phyloP scores from a whole-genome alignment of 495 filamentous ascomycete species.

The Tuber brumale region DNA sequence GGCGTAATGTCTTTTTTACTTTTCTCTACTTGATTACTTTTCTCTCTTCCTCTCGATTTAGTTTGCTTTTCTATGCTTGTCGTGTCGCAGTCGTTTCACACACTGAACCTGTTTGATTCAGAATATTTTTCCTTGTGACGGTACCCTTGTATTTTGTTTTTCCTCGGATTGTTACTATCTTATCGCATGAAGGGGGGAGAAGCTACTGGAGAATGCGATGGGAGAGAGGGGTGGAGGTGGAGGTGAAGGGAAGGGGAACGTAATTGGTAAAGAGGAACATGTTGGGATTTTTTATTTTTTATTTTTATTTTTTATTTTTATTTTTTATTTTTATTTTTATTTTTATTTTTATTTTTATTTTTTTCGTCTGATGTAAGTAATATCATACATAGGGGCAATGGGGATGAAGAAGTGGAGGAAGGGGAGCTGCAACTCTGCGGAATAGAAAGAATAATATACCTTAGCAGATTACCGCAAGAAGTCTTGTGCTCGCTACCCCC shows the following conservation, averaged over 20 bases:
- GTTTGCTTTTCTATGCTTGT: background rate
- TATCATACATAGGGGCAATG: background rate
- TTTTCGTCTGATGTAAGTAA: background rate
- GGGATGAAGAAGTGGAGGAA: background rate
- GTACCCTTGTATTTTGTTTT: background rate
- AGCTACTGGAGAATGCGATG: background rate
- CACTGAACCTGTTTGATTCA: background rate
- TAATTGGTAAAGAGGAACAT: background rate
- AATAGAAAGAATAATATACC: background rate
- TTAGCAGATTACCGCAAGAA: background rate
- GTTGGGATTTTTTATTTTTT: background rate
- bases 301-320: background rate
- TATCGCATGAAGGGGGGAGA: background rate
- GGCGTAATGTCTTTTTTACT: background rate
- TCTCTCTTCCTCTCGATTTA: background rate
- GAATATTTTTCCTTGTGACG: background rate
- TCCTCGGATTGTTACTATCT: background rate
- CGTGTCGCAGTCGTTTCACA: background rate
- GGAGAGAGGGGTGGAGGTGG: background rate
- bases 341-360: background rate
- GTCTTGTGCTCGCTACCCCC: background rate
- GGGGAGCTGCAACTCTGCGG: background rate
- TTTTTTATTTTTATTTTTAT: background rate
- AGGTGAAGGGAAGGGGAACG: background rate
- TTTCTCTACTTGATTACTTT: background rate